A percentile compares a stretch with the other conserved stretches of the same genome.
These are phyloP conservation scores for Magnaporthiopsis rhizophila DNA, from an alignment of 2,329 filamentous ascomycete genomes.

Conservation along the genomic window DNA sequence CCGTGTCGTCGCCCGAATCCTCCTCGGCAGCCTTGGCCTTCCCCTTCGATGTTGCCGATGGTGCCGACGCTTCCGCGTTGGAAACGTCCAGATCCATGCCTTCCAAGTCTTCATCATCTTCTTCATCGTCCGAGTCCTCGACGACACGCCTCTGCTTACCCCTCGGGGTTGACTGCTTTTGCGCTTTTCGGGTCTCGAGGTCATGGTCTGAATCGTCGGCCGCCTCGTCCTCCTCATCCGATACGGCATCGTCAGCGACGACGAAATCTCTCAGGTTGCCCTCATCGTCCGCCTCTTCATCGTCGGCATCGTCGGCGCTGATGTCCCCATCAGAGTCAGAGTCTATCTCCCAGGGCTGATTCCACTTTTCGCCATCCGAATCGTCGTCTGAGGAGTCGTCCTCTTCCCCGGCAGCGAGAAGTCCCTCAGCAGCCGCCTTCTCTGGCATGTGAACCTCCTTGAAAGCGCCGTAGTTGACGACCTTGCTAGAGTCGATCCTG, in stretches of 20 bases:
- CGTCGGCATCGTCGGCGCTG: constrained; percentile 20
- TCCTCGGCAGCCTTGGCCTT: constrained; percentile 3
- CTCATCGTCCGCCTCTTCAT: constrained; percentile 16
- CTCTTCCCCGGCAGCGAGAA: constrained; percentile 21
- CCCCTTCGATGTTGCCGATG: neutral
- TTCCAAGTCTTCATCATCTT: constrained; percentile 11
- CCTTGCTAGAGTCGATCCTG: constrained; percentile 54
- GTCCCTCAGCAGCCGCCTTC: constrained; percentile 22
- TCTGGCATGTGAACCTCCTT: constrained; percentile 62
- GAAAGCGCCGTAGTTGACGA: constrained; percentile 70
- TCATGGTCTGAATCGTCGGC: neutral
- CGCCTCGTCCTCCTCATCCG: constrained; percentile 17
- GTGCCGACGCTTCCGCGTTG: neutral
- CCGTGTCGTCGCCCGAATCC: constrained; percentile 12
- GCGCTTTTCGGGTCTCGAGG: neutral
- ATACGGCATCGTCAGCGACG: constrained; percentile 41
- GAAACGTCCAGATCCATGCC: neutral
- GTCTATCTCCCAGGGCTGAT: constrained; percentile 10
- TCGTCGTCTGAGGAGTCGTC: constrained; percentile 12
- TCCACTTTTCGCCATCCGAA: constrained; percentile 8
- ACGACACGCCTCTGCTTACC: neutral
- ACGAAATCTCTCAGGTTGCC: constrained; percentile 47
- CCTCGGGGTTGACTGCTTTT: neutral
- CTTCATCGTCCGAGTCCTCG: constrained; percentile 11
- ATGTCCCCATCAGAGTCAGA: constrained; percentile 17